A percentile compares a stretch with the other conserved stretches of the same genome.
phyloP scores from a whole-genome alignment of 164 flowering plant species.

The Saururus chinensis region DNA sequence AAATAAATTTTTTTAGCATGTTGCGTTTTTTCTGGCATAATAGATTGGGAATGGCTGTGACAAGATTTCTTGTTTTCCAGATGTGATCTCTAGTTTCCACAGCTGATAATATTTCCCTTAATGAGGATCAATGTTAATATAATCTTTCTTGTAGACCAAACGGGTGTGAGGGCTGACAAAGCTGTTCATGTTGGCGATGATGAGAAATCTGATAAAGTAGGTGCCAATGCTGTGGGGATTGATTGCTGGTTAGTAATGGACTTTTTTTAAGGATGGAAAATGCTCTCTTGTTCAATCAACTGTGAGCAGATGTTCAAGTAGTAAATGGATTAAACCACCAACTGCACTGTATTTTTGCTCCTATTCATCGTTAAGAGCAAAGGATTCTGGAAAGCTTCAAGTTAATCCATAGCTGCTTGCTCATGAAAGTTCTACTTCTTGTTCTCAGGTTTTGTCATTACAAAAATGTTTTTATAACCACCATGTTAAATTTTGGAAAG shows the following conservation, averaged over 20 bases:
- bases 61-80: too few species aligned
- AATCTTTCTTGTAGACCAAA: constrained; percentile 35
- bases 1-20: not conserved
- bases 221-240: constrained; percentile 76
- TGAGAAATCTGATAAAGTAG: constrained; percentile 63
- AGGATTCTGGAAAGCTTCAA: too few species aligned
- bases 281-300: too few species aligned
- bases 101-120: not conserved
- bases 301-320: not conserved
- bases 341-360: too few species aligned
- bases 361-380: too few species aligned
- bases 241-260: constrained; percentile 63
- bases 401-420: too few species aligned
- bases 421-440: too few species aligned
- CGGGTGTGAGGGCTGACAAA: constrained; percentile 45
- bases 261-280: not conserved
- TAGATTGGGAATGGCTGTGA: too few species aligned
- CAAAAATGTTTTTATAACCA: too few species aligned
- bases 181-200: constrained; percentile 92
- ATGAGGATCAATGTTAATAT: not conserved
- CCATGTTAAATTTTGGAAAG: too few species aligned
- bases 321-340: not conserved
- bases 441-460: too few species aligned
- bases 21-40: not conserved
- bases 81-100: not conserved